Base-by-base conservation (phyloP, 768 basidiomycete species). In the Amanita inopinata region DNA sequence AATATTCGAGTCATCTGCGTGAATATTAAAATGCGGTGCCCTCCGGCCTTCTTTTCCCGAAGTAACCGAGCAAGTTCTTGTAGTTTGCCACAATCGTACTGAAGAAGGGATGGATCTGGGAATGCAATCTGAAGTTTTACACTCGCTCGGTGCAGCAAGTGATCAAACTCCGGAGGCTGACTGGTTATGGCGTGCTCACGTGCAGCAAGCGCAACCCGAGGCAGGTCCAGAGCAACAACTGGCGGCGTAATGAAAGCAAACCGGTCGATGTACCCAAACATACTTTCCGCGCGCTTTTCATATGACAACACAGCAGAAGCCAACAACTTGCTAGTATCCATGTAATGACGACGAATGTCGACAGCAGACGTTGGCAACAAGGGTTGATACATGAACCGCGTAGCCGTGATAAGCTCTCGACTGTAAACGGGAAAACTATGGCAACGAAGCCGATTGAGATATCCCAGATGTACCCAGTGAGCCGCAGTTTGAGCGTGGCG, bases 1-100 rank as follows among this genome's bases (percentile, higher is more conserved):
- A 98, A 71, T 23, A 98, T 82, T 46, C 74, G 73, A 22, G 93
- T 94, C 93, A 97, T 97, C 54, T 98, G 93, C 0, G 93, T 97
- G 62, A 98, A 98, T 49, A 98, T 93, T 35, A 98, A 70, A 18
- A 87, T 73, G 5, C 93, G 83, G 56, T 96, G 92, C 0, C 91
- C 90, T 4, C 79, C 89, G 0, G 79, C 76, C 56, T 92, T 90
- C 60, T 79, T 85, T 59, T 86, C 76, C 33, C 88, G 77, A 7
- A 98, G 68, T 19, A 98, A 66, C 18, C 64, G 65, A n/a, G 79
- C 74, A 5, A 98, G 74, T 44, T 80, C 74, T 53, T 96, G 93
- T 9, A 98, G 72, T 56, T 98, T 98, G 33, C 93, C 93, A 53
- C 93, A 96, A 58, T 98, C 93, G 57, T 91, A 96, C 56, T 96